A percentile compares a stretch with the other conserved stretches of the same genome.
Evolutionary conservation across 2,329 filamentous ascomycete genomes (phyloP).

Genomic region (Penicillium rolfsii): DNA sequence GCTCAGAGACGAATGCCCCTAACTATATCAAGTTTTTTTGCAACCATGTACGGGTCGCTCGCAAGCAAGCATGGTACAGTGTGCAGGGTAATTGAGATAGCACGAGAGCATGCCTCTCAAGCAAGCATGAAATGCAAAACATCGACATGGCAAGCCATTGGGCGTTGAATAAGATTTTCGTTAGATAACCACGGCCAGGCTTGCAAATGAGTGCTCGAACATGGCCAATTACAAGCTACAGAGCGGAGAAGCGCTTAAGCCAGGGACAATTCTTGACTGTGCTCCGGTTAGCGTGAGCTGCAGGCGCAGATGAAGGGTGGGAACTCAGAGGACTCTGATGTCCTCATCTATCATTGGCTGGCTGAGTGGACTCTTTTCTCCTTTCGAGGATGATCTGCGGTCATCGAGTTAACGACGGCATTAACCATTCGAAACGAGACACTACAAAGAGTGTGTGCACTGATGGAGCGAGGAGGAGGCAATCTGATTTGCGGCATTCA

Average conservation of each 20-base stretch:
- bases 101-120: background rate
- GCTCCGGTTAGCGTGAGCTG: constrained; percentile 3
- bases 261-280: constrained; percentile 3
- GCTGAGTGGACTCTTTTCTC: background rate
- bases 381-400: constrained; percentile 11
- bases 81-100: background rate
- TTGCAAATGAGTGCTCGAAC: background rate
- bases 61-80: background rate
- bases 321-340: background rate
- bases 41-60: too few species aligned
- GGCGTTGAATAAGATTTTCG: background rate
- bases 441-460: constrained; percentile 1
- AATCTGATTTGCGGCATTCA: background rate
- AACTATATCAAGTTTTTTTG: too few species aligned
- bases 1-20: background rate
- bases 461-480: background rate
- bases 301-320: background rate
- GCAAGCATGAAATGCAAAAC: background rate
- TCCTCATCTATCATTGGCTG: background rate
- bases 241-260: background rate
- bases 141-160: constrained; percentile 3
- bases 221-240: background rate
- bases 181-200: background rate
- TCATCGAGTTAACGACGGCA: too few species aligned
- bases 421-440: background rate